Percentiles rank a stretch among this genome's conserved stretches.
Conservation (phyloP, 108 stramenopile species). For the Fragilaria crotonensis region DNA sequence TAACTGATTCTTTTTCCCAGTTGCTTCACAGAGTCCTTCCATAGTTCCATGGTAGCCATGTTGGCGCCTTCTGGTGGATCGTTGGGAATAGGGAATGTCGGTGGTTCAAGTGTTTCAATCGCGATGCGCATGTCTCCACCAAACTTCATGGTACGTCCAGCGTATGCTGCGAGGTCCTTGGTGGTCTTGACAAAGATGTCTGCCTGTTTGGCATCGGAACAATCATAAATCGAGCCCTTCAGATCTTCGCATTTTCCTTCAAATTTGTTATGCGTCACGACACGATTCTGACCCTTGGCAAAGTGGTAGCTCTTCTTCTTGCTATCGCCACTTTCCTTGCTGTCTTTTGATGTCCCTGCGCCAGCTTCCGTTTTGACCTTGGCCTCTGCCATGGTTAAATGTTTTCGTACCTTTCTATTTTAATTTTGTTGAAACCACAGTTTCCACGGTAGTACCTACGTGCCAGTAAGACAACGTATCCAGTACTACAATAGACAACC, state of each 20-base stretch:
- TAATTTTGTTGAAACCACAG: too few relatives aligned
- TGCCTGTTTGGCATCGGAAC: background rate
- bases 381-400: too few relatives aligned
- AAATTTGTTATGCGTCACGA: constrained; percentile 5
- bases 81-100: background rate
- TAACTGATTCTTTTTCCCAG: background rate
- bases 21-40: background rate
- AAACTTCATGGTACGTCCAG: background rate
- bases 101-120: background rate
- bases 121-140: background rate
- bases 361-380: too few relatives aligned
- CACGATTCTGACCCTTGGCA: too few relatives aligned
- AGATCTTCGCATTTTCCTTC: constrained; percentile 8
- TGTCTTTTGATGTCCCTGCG: too few relatives aligned
- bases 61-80: background rate
- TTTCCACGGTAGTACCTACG: too few relatives aligned
- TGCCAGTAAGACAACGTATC: too few relatives aligned
- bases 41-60: background rate
- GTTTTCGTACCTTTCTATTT: too few relatives aligned
- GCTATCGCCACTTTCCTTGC: too few relatives aligned
- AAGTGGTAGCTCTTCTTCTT: too few relatives aligned
- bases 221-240: constrained; percentile 3
- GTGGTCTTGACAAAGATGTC: background rate
- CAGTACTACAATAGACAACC: too few relatives aligned
- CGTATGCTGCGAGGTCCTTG: background rate